Evolutionary conservation across 73 alveolate genomes (phyloP), one percentile per base, ranked within the genome.

Genomic region (Diophrys sp.): DNA sequence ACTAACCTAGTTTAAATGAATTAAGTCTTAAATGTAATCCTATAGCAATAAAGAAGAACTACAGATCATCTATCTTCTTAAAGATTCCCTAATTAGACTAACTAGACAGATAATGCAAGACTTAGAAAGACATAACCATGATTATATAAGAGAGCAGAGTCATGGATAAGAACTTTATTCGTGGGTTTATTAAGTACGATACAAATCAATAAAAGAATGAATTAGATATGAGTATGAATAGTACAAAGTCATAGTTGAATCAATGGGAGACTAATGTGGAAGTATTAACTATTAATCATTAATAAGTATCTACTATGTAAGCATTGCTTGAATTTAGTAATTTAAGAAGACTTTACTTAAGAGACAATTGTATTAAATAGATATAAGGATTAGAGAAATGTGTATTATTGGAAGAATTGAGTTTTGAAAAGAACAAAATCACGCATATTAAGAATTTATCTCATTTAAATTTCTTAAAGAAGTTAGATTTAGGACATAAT

Each of bases 351-450:
- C 87, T 93, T 25, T 84, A 89, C 70, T 79, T 94, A 53, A 89
- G 89, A 55, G 98, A 94, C 84, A 96, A 96, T 87, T 86, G 83
- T 73, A 85, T 96, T 11, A 79, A 73, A 27, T 78, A 84, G 77
- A 90, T 96, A 32, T 94, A 93, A 74, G 96, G 97, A 0, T 84
- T 96, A 2, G 87, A 82, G 29, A 84, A 79, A 31, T 94, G 95
- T 66, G 89, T 78, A 31, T 87, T 90, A 67, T 83, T 96, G 66
- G 99, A 96, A 73, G 97, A 94, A 33, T 87, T 96, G 33, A 88
- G 87, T 83, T 85, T 96, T 72, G 97, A 94, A 67, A 90, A 94
- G 89, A 96, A 96, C 87, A 78, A 87, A 79, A 91, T 96, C 27
- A 79, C 89, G 74, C 77, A 80, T 75, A 93, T 94, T 53, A 90